These are phyloP conservation scores for Cercospora sojina DNA, from an alignment of 2,329 filamentous ascomycete species.

Conservation along the genomic window DNA sequence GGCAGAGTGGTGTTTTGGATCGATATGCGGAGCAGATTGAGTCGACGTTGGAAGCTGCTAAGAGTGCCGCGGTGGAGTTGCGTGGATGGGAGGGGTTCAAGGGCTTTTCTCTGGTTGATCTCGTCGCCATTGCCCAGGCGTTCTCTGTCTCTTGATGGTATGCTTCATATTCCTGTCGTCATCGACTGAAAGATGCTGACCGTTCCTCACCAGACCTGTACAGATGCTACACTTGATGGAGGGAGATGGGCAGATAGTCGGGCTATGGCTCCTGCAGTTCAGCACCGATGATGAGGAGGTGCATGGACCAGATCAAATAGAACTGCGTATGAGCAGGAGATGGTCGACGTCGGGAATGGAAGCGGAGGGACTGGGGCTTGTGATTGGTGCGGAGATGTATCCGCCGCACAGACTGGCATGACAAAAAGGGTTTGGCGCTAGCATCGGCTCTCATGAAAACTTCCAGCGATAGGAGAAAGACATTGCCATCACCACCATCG, in stretches of 20 bases:
- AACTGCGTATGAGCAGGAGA: background rate
- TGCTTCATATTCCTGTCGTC: background rate
- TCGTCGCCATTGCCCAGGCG: conserved; percentile 10
- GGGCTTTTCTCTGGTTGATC: conserved; percentile 8
- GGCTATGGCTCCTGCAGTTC: background rate
- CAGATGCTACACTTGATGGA: background rate
- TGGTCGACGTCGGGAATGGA: conserved; percentile 4
- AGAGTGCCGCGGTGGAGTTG: background rate
- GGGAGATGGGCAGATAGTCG: background rate
- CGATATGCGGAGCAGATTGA: conserved; percentile 2
- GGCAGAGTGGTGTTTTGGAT: background rate
- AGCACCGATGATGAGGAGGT: background rate
- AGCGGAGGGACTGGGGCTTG: background rate
- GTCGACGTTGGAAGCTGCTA: background rate
- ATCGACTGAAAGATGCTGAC: background rate
- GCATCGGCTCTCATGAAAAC: conserved; percentile 9
- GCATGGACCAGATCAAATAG: background rate
- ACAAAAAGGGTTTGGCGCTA: conserved; percentile 7
- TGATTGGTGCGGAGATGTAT: conserved; percentile 7
- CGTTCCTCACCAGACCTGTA: background rate
- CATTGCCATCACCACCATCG: conserved; percentile 9
- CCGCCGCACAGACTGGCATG: background rate
- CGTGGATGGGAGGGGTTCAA: conserved; percentile 9
- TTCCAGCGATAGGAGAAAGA: conserved; percentile 10
- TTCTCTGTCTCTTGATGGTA: conserved; percentile 1